phyloP scores from a whole-genome alignment of 78 protist species.

The Protostelium mycophagum region DNA sequence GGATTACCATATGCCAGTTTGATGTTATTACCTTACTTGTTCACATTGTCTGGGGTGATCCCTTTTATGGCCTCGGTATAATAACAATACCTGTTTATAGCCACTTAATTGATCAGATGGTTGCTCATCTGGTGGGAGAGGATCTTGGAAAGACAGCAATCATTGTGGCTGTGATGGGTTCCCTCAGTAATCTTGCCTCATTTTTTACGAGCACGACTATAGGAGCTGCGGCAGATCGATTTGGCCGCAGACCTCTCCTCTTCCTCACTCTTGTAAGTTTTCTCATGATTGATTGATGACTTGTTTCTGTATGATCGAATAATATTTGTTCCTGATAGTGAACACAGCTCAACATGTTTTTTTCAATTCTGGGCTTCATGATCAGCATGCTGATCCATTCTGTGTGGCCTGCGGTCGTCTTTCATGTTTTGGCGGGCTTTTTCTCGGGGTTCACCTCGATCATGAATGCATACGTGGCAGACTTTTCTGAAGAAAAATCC shows the following conservation, averaged over 20 bases:
- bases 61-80: no score
- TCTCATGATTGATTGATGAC: no score
- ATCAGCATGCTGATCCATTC: neutral
- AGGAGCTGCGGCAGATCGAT: neutral
- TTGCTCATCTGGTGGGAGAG: neutral
- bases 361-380: neutral
- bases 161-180: neutral
- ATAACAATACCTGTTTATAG: no score
- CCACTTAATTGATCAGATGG: no score
- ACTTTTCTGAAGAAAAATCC: neutral
- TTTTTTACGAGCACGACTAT: neutral
- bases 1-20: no score
- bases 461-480: neutral
- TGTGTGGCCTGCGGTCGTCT: neutral
- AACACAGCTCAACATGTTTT: neutral
- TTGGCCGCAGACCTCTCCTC: neutral
- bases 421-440: neutral
- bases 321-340: no score
- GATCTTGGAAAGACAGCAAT: neutral
- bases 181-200: neutral
- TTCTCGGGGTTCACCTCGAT: neutral
- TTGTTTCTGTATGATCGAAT: no score
- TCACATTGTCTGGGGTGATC: no score
- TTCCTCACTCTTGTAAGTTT: neutral
- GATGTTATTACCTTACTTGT: no score